phyloP scores from a whole-genome alignment of 2,329 filamentous ascomycete genomes.

The Ascosphaera aggregata region DNA sequence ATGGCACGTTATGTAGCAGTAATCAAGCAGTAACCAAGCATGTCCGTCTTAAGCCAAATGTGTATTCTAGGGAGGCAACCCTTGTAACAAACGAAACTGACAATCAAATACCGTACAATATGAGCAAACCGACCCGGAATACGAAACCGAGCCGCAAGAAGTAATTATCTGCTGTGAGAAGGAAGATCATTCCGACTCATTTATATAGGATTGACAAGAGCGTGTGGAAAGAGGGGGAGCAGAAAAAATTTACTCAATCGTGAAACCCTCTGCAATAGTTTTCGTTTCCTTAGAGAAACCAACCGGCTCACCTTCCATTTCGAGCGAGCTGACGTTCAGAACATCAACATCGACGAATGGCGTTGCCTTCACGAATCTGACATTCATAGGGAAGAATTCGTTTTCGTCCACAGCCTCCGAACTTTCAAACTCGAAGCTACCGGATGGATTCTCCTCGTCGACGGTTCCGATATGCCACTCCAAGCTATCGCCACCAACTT shows the following conservation, averaged over 20 bases:
- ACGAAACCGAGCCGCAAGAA: not conserved
- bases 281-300: slow-evolving; percentile 23
- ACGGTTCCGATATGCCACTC: slow-evolving; percentile 87
- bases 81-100: not conserved
- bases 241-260: slow-evolving; percentile 17
- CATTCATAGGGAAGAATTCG: slow-evolving; percentile 95
- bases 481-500: slow-evolving; percentile 74
- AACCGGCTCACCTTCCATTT: slow-evolving; percentile 21
- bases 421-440: slow-evolving; percentile 89
- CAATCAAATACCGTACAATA: not conserved
- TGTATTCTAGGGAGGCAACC: not conserved
- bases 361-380: slow-evolving; percentile 63
- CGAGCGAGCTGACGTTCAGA: slow-evolving; percentile 18
- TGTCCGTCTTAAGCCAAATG: no score
- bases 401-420: slow-evolving; percentile 69
- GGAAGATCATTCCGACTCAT: not conserved
- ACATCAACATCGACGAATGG: slow-evolving; percentile 91
- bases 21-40: no score
- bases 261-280: slow-evolving; percentile 20
- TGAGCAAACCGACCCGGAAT: not conserved
- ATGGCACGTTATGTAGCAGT: no score
- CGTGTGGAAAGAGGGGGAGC: not conserved
- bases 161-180: not conserved
- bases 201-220: not conserved
- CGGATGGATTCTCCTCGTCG: slow-evolving; percentile 57